Percentiles rank a stretch among this genome's conserved stretches.
These are phyloP conservation scores for Apiotrichum laibachii DNA, from an alignment of 1,284 basidiomycete species.

Conservation along the genomic window DNA sequence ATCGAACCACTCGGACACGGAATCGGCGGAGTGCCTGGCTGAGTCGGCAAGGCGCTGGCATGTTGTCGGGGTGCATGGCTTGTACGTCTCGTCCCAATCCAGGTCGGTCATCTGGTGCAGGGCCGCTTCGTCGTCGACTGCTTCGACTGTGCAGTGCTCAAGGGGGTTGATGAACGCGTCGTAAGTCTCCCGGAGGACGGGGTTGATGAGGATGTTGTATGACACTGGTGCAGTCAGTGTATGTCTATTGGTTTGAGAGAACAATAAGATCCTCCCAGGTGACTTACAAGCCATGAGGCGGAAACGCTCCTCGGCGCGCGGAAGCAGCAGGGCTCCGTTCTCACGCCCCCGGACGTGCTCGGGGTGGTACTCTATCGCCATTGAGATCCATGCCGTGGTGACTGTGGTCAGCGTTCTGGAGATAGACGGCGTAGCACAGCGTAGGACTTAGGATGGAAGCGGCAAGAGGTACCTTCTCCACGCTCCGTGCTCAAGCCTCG, in stretches of 20 bases:
- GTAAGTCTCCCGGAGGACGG: background rate
- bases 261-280: no score
- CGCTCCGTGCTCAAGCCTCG: background rate
- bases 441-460: background rate
- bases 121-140: background rate
- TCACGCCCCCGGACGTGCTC: background rate
- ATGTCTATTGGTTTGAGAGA: no score
- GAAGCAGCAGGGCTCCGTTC: background rate
- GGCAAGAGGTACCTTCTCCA: no score
- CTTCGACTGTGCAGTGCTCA: background rate
- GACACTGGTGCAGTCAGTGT: background rate
- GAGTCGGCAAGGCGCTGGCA: background rate
- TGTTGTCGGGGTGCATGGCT: background rate
- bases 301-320: background rate
- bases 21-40: background rate
- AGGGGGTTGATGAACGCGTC: background rate
- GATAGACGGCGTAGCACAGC: background rate
- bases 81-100: background rate
- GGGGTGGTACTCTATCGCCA: background rate
- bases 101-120: background rate
- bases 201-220: slow-evolving; percentile 2
- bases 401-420: background rate
- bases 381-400: background rate
- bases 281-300: background rate
- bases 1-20: background rate